Base-by-base conservation (phyloP, 108 stramenopile genomes). In the Fragilariopsis cylindrus region DNA sequence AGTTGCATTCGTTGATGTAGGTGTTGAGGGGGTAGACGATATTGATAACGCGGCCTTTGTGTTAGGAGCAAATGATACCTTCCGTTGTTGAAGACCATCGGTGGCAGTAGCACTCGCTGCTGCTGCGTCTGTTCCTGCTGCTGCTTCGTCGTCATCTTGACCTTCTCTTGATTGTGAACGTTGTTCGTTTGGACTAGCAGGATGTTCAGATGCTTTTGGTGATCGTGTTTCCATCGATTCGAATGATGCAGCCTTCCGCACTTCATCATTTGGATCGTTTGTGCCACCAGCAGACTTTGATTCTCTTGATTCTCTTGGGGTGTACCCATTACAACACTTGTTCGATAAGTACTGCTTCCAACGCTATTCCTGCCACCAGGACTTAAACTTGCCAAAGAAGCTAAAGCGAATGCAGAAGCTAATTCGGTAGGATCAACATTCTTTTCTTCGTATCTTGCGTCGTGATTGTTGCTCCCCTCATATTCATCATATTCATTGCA, bases 361-460 rank as follows among this genome's bases (percentile, higher is more conserved):
- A 60, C 58, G 21, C 58, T 60, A 5, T 46, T 48, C 60, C 16
- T 62, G 21, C 46, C 42, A 53, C 52, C 52, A 41, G 63, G 21
- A 48, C 63, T 53, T 4, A 72, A 21, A 12, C 50, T 67, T 5
- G 81, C 76, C 2, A 81, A 62, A 11, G 76, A 77, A 39, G 81
- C 81, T 41, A 81, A 68, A 8, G 81, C 81, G 77, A 81, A 76
- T 6, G 81, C 81, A 1, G 76, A 77, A 4, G 81, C 81, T 48
- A 81, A 41, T 40, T 81, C 81, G 1, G 69, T 69, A 46, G 73
- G 66, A 71, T 80, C 67, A 9, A 80, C 74, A 30, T 71, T 71
- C 5, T 57, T 71, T 69, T 69, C 30, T 0, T 53, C 0, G 21
- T 2, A 30, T 13, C 39, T 1, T n/a, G 11, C 1, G 11, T 16